Evolutionary conservation across 192 early-diverging fungal species (phyloP).

Genomic region (Podochytrium sp.): DNA sequence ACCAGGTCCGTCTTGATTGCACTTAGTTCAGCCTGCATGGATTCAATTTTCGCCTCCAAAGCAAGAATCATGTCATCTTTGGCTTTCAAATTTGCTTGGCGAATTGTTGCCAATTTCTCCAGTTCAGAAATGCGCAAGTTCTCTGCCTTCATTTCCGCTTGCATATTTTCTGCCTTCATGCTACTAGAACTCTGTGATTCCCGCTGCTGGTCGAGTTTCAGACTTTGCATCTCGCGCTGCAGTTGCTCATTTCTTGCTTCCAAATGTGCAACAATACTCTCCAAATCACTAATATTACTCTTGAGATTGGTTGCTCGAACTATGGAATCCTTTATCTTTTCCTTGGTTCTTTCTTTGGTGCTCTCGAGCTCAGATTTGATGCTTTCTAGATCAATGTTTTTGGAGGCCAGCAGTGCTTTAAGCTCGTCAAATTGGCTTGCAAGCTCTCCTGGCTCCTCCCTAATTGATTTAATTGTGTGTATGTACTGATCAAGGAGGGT

Average conservation of each 20-base stretch:
- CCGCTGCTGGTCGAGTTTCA: background rate
- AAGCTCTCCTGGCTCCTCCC: background rate
- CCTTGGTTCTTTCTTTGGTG: constrained; percentile 8
- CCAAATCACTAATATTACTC: background rate
- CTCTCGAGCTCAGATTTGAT: background rate
- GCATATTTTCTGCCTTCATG: background rate
- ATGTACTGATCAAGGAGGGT: background rate
- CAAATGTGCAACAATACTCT: background rate
- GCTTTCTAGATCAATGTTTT: background rate
- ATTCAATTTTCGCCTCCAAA: background rate
- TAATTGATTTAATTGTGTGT: background rate
- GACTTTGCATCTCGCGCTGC: background rate
- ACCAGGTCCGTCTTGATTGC: background rate
- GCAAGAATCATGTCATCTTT: constrained; percentile 13
- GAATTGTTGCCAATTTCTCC: background rate
- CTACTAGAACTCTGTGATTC: background rate
- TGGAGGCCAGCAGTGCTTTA: background rate
- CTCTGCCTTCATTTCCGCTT: background rate
- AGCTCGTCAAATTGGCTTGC: background rate
- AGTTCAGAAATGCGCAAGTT: background rate
- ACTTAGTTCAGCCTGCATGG: background rate
- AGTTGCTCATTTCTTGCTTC: constrained; percentile 14
- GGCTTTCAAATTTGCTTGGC: background rate
- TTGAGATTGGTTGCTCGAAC: background rate
- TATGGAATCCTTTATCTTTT: background rate